Evolutionary conservation across 1,284 basidiomycete species (phyloP).

Genomic region (Ustilago tritici): DNA sequence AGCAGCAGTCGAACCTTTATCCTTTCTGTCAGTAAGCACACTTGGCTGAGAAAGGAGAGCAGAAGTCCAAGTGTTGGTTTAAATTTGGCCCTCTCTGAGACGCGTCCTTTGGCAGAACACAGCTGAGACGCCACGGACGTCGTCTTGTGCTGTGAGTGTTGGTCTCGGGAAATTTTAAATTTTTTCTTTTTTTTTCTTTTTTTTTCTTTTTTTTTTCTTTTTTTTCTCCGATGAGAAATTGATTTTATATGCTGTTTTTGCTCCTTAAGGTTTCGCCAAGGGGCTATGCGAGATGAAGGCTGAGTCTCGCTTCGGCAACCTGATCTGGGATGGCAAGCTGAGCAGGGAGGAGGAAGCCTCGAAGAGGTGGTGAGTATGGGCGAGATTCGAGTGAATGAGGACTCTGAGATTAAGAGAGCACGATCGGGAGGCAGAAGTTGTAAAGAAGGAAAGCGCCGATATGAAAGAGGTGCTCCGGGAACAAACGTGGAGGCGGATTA

Average conservation of each 20-base stretch:
- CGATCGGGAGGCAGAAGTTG: not conserved
- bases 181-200: not conserved
- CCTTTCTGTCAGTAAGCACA: not conserved
- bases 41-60: not conserved
- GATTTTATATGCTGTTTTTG: conserved; percentile 4
- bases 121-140: not conserved
- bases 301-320: conserved; percentile 10
- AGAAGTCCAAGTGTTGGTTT: conserved; percentile 29
- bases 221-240: conserved; percentile 4
- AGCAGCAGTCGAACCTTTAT: conserved; percentile 24
- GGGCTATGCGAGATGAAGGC: not conserved
- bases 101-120: not conserved
- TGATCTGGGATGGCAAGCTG: not conserved
- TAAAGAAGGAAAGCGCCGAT: not conserved
- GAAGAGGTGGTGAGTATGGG: no score
- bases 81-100: not conserved
- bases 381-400: no score
- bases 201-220: not conserved
- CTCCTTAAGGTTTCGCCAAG: conserved; percentile 3
- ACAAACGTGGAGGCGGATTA: not conserved
- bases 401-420: no score
- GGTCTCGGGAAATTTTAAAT: conserved; percentile 16
- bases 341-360: no score
- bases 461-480: not conserved
- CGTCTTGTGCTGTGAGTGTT: conserved; percentile 15